These are phyloP conservation scores for Solanum stenotomum DNA, from an alignment of 257 asterid species.

Conservation along the genomic window DNA sequence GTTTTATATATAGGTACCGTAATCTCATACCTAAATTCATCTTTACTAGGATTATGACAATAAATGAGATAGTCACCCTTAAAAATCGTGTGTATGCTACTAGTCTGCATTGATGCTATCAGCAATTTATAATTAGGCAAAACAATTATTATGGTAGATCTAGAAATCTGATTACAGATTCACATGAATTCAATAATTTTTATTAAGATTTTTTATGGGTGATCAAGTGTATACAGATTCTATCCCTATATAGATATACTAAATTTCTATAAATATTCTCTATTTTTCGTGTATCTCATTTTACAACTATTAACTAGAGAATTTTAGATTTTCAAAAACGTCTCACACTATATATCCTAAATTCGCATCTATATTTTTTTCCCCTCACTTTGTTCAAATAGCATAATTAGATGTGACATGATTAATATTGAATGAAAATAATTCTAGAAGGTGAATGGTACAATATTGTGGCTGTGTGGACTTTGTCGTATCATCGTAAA, in stretches of 20 bases:
- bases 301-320: no score
- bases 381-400: not conserved
- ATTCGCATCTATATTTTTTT: not conserved
- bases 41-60: no score
- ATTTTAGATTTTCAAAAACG: no score
- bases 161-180: no score
- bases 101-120: not conserved
- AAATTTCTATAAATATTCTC: not conserved
- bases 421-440: not conserved
- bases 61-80: not conserved
- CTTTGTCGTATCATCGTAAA: not conserved
- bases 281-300: not conserved
- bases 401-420: not conserved
- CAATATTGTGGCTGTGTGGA: not conserved
- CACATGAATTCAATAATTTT: no score
- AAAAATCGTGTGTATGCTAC: not conserved
- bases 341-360: not conserved
- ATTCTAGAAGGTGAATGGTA: not conserved
- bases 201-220: no score
- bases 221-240: not conserved
- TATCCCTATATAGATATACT: no score
- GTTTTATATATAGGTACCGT: not conserved
- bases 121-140: no score
- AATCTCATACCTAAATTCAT: not conserved
- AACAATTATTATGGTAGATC: not conserved